Base-by-base conservation (phyloP, 148 eudicot genomes). In the Persicaria tinctoria region DNA sequence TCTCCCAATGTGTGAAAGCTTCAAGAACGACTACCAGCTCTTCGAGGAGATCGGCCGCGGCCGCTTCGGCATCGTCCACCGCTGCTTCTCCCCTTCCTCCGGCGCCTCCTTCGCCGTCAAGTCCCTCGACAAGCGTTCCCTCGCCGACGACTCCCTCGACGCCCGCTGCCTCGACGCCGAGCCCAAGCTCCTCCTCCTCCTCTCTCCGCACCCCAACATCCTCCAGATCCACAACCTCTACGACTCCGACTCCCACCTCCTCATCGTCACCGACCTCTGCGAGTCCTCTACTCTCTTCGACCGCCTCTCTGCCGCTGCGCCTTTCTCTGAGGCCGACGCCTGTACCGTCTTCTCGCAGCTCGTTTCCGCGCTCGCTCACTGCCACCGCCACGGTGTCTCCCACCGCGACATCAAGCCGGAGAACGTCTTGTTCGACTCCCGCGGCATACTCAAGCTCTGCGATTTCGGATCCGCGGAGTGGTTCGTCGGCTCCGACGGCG, bases 341-440 rank as follows among this genome's bases (percentile, higher is more conserved):
- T 84, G 83, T 0, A 32, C 72, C 0, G 13, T 92, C n/a, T 69
- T 92, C 48, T 44, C 57, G 2, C 89, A 84, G 51, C 78, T 95
- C 62, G 56, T 84, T 16, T 66, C 75, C 3, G 96, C 96, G 0
- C 73, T 89, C 13, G 76, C 73, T 1, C 75, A 81, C 66, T 89
- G 91, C 51, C 91, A 89, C 77, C 84, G 79, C 23, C 27, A 79
- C 20, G 89, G 93, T 1, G 71, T 87, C 16, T 85, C 89, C 0
- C 93, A 89, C 46, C 51, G 91, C 4, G 93, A 89, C 41, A 73
- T 89, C 13, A 89, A 89, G 84, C 93, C 93, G 11, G 89, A 89
- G 13, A 89, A 89, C 46, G 44, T 89, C 0, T 59, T 89, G 11
- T 89, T 89, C 47, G 93, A 87, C 78, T 75, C 86, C 0, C 69